Base-by-base conservation (phyloP, 345 rosid genomes). In the Citrus glauca region DNA sequence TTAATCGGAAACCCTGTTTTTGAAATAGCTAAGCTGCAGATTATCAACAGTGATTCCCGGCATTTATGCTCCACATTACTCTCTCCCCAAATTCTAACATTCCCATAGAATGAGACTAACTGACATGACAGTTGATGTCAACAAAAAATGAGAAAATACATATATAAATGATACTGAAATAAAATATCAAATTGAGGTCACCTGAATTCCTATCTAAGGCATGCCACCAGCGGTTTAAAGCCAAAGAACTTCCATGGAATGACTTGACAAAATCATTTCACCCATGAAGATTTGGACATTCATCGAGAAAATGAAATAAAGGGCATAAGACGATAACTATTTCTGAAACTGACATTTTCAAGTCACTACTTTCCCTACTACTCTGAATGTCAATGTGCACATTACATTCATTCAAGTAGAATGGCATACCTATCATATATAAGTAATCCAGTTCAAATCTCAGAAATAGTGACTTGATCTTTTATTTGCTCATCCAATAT, bases 401-500 rank as follows among this genome's bases (percentile, higher is more conserved):
- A 33, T 50, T 38, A 66, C 10, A 55, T 53, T 66, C 30, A 37
- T 42, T 28, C 35, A 53, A 35, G 32, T 32, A 48, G 71, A 75
- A 76, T 24, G 33, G n/a, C 37, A n/a, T 33, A 67, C 65, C 35
- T 64, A 33, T 19, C 33, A 28, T 8, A 27, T 57, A 76, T 19
- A n/a, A 32, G 61, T 57, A 77, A 22, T 38, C 37, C 4, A 61
- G 55, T 38, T 28, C 65, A 32, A 32, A 32, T 32, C 33, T 32
- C 33, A 32, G 33, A 32, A 32, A 32, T 32, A 32, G 33, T 32
- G 33, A 32, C 33, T 32, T 84, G 82, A 81, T 90, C 91, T 77
- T 88, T 92, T 74, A 91, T 89, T 77, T 91, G 94, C 62, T 78
- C 80, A 85, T 84, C 80, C 77, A 94, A 82, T 74, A 80, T 75